A percentile compares a stretch with the other conserved stretches of the same genome.
Evolutionary conservation across 805 yeast genomes (phyloP).

Genomic region (Schizosaccharomyces lindneri): DNA sequence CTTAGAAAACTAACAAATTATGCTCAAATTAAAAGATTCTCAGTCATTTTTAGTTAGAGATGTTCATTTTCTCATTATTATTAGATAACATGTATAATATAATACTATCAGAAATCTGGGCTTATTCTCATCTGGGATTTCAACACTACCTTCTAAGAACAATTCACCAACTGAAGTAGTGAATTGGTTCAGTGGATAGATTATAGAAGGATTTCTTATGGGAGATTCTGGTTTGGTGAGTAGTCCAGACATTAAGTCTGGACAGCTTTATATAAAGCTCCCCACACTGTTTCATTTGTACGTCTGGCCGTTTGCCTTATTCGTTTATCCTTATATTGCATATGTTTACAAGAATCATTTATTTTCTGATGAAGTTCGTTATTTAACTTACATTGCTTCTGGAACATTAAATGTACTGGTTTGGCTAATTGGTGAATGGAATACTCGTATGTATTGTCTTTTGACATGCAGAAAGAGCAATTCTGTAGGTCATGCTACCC

Average conservation of each 20-base stretch:
- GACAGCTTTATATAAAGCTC: constrained; percentile 38
- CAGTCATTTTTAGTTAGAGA: no score
- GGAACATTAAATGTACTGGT: constrained; percentile 49
- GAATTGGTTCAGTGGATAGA: not conserved
- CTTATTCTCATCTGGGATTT: no score
- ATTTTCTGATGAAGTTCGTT: constrained; percentile 87
- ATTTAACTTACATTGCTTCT: constrained; percentile 55
- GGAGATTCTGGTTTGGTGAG: not conserved
- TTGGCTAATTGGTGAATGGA: constrained; percentile 89
- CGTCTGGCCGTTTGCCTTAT: constrained; percentile 47
- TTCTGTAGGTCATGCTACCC: constrained; percentile 36
- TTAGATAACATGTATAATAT: no score
- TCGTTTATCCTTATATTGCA: constrained; percentile 49
- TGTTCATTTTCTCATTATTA: no score
- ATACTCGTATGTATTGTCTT: constrained; percentile 35
- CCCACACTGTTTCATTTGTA: constrained; percentile 40
- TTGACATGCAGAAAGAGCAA: constrained; percentile 42
- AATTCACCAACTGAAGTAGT: not conserved
- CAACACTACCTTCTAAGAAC: no score
- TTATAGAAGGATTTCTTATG: not conserved
- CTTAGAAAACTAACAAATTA: no score
- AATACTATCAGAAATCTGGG: no score
- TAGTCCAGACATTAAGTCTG: not conserved
- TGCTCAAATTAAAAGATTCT: no score
- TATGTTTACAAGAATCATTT: constrained; percentile 45